Evolutionary conservation across 2,329 filamentous ascomycete species (phyloP), one percentile per base, ranked within the genome.

Genomic region (Colletotrichum navitas): DNA sequence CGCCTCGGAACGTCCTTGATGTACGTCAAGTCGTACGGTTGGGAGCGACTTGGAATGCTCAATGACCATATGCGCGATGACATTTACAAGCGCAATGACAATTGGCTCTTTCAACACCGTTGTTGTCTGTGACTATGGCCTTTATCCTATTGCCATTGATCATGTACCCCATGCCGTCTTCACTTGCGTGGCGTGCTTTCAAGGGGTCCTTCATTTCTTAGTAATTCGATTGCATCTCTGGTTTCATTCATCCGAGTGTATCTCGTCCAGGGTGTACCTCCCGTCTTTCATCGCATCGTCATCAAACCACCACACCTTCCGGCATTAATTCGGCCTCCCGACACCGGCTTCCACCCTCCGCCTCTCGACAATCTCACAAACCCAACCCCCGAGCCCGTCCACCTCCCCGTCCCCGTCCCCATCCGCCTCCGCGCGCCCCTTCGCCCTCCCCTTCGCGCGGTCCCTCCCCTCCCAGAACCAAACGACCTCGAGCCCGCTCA

Each of bases 401-500:
- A 43, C 32, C 1, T 29, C 14, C n/a, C 51, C 16, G n/a, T 32
- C 58, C 32, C 60, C 41, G 3, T 29, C 14, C 10, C 1, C 45
- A 1, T 5, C 51, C 8, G 49, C 4, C 51, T 32, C 26, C 24
- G 5, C 10, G 4, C n/a, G 3, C 47, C 24, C 18, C 52, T 43
- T n/a, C 24, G n/a, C 47, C 39, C 41, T 70, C 47, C 29, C 49
- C 36, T 16, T 54, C n/a, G 41, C 56, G 41, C 51, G 67, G 32
- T 6, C 56, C 45, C 12, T 47, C 34, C 59, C 68, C 36, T 71
- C 64, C 68, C 68, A 71, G 24, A 72, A 73, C 71, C 71, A 71
- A 2, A 73, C 63, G 7, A 78, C 74, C 65, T 79, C 73, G 36
- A 81, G 63, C 3, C 77, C 77, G 12, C 76, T 77, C 54, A 81